Conservation (phyloP, 78 protist genomes). For the Dictyostelium intermedium region DNA sequence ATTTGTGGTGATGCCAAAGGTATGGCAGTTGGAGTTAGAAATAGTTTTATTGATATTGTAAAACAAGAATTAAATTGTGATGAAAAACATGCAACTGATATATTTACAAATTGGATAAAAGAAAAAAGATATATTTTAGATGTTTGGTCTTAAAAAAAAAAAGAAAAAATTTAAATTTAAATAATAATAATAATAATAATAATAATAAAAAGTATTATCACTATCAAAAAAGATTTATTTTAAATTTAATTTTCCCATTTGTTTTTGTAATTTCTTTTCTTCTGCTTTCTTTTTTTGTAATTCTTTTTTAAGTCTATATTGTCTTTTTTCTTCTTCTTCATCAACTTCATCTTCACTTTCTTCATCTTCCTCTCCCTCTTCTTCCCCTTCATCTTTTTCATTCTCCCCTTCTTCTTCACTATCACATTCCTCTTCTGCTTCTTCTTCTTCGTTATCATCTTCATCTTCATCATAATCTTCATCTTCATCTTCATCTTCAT, state of each 20-base stretch:
- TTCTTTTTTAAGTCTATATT: conserved; percentile 5
- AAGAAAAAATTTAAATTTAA: neutral
- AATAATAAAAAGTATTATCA: no score
- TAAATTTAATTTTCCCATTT: conserved; percentile 6
- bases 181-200: no score
- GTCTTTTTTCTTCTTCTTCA: conserved; percentile 26
- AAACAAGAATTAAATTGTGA: conserved; percentile 20
- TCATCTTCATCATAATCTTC: neutral
- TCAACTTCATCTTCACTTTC: conserved; percentile 17
- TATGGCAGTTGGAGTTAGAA: conserved; percentile 60
- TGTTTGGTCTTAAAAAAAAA: conserved; percentile 59
- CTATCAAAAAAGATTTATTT: neutral
- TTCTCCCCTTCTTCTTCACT: conserved; percentile 2
- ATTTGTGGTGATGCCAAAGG: conserved; percentile 79
- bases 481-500: neutral
- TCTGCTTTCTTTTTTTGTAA: conserved; percentile 10
- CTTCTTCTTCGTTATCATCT: conserved; percentile 38
- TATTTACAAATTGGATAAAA: conserved; percentile 19
- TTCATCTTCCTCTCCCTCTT: neutral
- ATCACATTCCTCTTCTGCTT: neutral
- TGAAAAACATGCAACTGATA: conserved; percentile 33
- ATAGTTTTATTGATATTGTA: conserved; percentile 40
- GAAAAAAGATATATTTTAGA: conserved; percentile 67
- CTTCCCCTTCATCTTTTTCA: conserved; percentile 21
- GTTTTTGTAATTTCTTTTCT: conserved; percentile 14